A percentile compares a stretch with the other conserved stretches of the same genome.
These are phyloP conservation scores for Sorghum bicolor DNA, from an alignment of 176 grass and related monocot species.

Conservation along the genomic window DNA sequence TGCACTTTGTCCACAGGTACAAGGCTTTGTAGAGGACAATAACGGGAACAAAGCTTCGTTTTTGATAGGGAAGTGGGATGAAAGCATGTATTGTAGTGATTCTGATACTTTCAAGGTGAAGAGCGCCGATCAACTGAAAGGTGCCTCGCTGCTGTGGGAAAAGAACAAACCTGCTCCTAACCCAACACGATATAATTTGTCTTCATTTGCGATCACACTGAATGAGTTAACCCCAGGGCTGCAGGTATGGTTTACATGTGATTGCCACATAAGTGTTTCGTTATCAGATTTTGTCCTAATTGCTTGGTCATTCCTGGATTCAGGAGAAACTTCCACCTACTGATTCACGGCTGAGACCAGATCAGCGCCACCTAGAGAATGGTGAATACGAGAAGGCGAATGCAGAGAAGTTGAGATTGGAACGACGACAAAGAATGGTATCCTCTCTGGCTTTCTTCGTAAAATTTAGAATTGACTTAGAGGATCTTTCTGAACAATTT, in stretches of 20 bases:
- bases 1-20: slow-evolving; percentile 50
- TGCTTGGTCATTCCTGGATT: slow-evolving; percentile 18
- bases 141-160: slow-evolving; percentile 68
- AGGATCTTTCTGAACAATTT: neutral
- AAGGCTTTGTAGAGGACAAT: slow-evolving; percentile 77
- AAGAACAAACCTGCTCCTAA: slow-evolving; percentile 78
- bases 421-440: slow-evolving; percentile 88
- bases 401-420: slow-evolving; percentile 77
- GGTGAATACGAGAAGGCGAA: slow-evolving; percentile 90
- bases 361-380: slow-evolving; percentile 88
- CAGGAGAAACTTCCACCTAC: slow-evolving; percentile 94
- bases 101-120: slow-evolving; percentile 58
- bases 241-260: slow-evolving; percentile 54
- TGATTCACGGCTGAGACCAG: slow-evolving; percentile 88
- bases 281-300: neutral
- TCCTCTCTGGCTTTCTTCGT: neutral
- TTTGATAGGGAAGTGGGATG: slow-evolving; percentile 90
- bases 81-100: slow-evolving; percentile 55
- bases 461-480: neutral
- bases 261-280: neutral
- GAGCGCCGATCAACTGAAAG: slow-evolving; percentile 41
- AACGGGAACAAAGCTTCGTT: slow-evolving; percentile 56
- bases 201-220: slow-evolving; percentile 83
- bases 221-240: slow-evolving; percentile 78
- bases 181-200: slow-evolving; percentile 84